Conservation (phyloP, 2,329 filamentous ascomycete genomes). For the Neonectria ditissima region DNA sequence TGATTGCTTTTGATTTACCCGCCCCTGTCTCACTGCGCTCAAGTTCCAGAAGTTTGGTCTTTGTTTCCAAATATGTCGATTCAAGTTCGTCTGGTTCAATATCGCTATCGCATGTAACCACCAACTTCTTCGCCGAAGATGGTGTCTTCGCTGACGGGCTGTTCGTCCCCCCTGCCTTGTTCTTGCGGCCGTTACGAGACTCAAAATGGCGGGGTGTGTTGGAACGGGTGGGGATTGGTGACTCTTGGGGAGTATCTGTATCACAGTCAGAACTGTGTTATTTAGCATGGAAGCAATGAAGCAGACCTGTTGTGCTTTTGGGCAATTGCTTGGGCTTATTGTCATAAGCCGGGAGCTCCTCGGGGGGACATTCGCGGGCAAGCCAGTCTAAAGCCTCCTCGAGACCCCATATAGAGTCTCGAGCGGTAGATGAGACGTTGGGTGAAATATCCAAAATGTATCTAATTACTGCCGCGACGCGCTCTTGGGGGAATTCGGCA, state of each 20-base stretch:
- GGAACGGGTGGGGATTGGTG: constrained; percentile 61
- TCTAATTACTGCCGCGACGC: constrained; percentile 72
- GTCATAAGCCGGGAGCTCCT: constrained; percentile 80
- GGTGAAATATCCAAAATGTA: constrained; percentile 76
- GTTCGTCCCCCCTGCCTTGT: constrained; percentile 51
- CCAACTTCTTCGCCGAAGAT: constrained; percentile 55
- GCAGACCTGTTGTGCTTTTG: constrained; percentile 53
- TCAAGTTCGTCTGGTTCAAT: constrained; percentile 81
- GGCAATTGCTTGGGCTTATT: constrained; percentile 48
- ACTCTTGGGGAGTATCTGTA: constrained; percentile 63
- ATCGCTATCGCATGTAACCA: constrained; percentile 72
- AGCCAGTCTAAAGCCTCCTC: constrained; percentile 93
- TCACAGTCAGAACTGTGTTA: constrained; percentile 21
- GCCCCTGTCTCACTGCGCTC: constrained; percentile 55
- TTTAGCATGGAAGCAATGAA: not conserved
- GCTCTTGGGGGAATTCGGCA: constrained; percentile 74
- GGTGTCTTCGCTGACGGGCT: constrained; percentile 38
- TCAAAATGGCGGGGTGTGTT: constrained; percentile 60
- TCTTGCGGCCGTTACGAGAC: constrained; percentile 41
- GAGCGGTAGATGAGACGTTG: constrained; percentile 66
- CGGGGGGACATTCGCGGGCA: constrained; percentile 76
- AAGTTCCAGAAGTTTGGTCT: constrained; percentile 73
- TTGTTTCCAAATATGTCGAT: constrained; percentile 81
- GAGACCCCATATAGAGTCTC: constrained; percentile 83
- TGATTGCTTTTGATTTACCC: constrained; percentile 36